Base-by-base conservation (phyloP, 768 basidiomycete genomes). In the Termitomyces eurrhizus region DNA sequence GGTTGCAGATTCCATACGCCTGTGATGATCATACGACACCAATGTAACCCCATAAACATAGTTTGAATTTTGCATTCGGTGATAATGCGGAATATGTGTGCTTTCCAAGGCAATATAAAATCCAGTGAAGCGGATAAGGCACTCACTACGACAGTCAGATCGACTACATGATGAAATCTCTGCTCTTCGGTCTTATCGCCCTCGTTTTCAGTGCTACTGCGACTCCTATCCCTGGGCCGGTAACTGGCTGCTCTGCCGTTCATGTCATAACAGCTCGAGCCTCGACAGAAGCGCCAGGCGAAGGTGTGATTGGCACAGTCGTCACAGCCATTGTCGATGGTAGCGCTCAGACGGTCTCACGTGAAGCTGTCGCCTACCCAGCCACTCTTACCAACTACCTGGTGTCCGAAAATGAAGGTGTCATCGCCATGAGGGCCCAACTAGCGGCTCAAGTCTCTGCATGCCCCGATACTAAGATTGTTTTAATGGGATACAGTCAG, bases 261-360 rank as follows among this genome's bases (percentile, higher is more conserved):
- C 65, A 66, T 24, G 54, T 66, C 24, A 66, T 66, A 49, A 64
- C 65, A 26, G 65, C 65, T 1, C 65, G 65, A 16, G 65, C 64
- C 5, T 65, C 65, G 13, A 59, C 57, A n/a, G 65, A 65, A 52
- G 26, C 63, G 16, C 65, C 65, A 29, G 65, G 65, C 39, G 65
- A 65, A 51, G 65, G 65, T 9, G 61, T 64, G 14, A 66, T 66
- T 29, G 64, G 64, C 39, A 32, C 64, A 21, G 61, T 66, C 24
- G 64, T 65, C 57, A 57, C 55, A 16, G 36, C 39, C 21, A 51
- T 64, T 16, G 60, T 61, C 48, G 42, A 57, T n/a, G 51, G 56
- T 4, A 64, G 63, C 42, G 14, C 32, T 7, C 62, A 62, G 32
- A 62, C 62, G 9, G 53, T 59, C 49, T 59, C 57, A 21, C 57